Base-by-base conservation (phyloP, 106 monocot genomes). In the Apostasia ramifera region DNA sequence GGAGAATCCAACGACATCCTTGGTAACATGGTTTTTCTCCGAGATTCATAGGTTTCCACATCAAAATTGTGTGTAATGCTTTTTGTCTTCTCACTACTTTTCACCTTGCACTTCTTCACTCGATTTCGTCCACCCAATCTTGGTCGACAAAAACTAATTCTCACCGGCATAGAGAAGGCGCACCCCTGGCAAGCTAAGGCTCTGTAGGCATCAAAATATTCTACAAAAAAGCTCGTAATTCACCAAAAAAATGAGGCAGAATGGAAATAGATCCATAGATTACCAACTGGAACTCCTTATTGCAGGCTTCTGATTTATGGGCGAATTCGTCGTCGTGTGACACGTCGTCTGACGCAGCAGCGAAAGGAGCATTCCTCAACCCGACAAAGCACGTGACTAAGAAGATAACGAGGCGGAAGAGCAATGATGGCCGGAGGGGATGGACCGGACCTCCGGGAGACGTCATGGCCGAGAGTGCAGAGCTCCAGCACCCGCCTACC, bases 201-300 rank as follows among this genome's bases (percentile, higher is more conserved):
- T 14, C 57, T 5, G 15, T 57, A 3, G n/a, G n/a, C 4, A 13
- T 57, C 15, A 57, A 13, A 14, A 15, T 41, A 52, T 39, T 26
- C 68, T 41, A 7, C 12, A 49, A 6, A 58, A 60, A 62, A 46
- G 65, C 5, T 5, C 44, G 15, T 39, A 39, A 59, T 49, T 8
- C 38, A 2, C 12, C 0, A 47, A 63, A 7, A 11, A 45, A 13
- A 47, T 26, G 26, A 26, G 26, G 26, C 26, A 47, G 13, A 63
- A n/a, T 45, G 15, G 5, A 41, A 2, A 54, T 3, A 44, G 11
- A 4, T 41, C 11, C 80, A 26, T 26, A 26, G 26, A 26, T 59
- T 77, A 84, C 90, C 83, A 91, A 70, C 67, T 83, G 78, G 75
- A 83, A 90, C 66, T 86, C 83, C 74, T 86, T 83, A 71, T 74